Conservation (phyloP, 208 protist species). For the Leishmania lainsoni region DNA sequence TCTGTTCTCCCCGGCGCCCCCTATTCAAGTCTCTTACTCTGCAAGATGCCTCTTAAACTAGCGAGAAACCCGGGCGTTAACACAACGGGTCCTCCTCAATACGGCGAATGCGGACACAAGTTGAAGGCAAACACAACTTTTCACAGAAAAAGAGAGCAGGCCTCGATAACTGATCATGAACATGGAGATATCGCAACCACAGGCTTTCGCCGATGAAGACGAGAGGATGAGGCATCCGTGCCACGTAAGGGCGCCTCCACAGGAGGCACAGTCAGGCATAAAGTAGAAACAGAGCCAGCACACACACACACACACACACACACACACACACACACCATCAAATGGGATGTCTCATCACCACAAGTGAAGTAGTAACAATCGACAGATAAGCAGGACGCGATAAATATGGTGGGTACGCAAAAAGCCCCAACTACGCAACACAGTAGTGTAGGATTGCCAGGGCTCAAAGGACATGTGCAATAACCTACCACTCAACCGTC, state of each 20-base stretch:
- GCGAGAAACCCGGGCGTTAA: neutral
- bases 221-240: neutral
- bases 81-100: neutral
- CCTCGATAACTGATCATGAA: neutral
- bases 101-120: neutral
- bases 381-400: neutral
- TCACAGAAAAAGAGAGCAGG: neutral
- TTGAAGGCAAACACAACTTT: neutral
- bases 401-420: neutral
- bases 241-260: neutral
- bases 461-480: neutral
- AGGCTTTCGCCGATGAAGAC: neutral
- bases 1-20: neutral
- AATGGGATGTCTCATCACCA: neutral
- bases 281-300: neutral
- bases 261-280: neutral
- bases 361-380: neutral
- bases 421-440: neutral
- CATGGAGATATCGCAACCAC: neutral
- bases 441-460: neutral
- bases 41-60: neutral
- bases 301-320: neutral
- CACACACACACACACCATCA: neutral
- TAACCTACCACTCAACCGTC: neutral
- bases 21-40: neutral